Percentiles rank a stretch among this genome's conserved stretches.
These are phyloP conservation scores for Mycena crocata DNA, from an alignment of 768 basidiomycete species.

Conservation along the genomic window DNA sequence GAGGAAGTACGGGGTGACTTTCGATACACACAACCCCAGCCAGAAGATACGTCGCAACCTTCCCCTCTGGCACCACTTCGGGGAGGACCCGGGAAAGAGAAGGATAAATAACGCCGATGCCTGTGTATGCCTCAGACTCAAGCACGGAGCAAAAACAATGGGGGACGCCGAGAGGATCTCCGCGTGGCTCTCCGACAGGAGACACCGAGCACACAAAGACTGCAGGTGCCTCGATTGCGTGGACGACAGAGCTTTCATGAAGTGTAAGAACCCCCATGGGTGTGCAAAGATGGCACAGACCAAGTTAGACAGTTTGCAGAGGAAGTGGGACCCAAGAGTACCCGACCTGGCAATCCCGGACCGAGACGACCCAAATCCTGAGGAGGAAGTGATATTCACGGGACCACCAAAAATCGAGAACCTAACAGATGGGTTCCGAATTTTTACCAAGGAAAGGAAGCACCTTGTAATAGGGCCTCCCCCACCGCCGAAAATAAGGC, in stretches of 20 bases:
- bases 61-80: background rate
- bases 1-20: background rate
- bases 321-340: constrained; percentile 6
- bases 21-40: background rate
- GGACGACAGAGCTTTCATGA: background rate
- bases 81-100: constrained; percentile 21
- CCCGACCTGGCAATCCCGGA: background rate
- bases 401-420: background rate
- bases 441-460: constrained; percentile 1
- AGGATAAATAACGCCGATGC: constrained; percentile 97
- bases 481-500: no score
- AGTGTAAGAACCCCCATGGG: constrained; percentile 1
- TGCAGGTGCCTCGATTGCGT: background rate
- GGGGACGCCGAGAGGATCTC: no score
- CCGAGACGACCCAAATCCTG: background rate
- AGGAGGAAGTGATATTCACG: background rate
- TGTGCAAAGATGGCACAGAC: background rate
- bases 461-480: background rate
- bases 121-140: no score
- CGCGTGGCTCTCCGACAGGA: no score
- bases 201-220: no score
- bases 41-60: background rate
- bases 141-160: no score
- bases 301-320: background rate
- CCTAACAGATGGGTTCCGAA: constrained; percentile 1